Evolutionary conservation across 2,329 filamentous ascomycete genomes (phyloP).

Genomic region (Colletotrichum magnum): DNA sequence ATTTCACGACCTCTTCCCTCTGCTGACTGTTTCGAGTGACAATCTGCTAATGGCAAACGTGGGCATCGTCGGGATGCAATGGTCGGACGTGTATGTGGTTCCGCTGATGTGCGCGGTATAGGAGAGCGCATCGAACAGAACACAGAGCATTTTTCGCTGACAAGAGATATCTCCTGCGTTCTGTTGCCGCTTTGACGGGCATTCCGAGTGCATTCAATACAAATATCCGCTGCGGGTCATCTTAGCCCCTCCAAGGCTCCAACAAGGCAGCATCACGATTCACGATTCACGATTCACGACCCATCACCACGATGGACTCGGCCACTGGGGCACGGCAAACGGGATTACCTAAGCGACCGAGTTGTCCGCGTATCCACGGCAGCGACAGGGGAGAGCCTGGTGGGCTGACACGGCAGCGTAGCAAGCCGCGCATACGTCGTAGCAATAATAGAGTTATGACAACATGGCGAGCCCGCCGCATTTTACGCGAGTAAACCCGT

Average conservation of each 20-base stretch:
- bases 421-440: slow-evolving; percentile 33
- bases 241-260: slow-evolving; percentile 10
- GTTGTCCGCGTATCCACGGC: slow-evolving; percentile 30
- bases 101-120: no score
- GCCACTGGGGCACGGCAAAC: slow-evolving; percentile 15
- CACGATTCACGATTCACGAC: no score
- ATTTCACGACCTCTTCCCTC: not conserved
- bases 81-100: not conserved
- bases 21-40: not conserved
- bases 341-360: slow-evolving; percentile 35
- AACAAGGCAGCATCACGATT: slow-evolving; percentile 1
- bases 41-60: not conserved
- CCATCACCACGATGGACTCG: not conserved
- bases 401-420: slow-evolving; percentile 37
- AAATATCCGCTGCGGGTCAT: not conserved
- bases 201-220: no score
- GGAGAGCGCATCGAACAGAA: no score
- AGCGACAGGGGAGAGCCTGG: slow-evolving; percentile 29
- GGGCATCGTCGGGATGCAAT: slow-evolving; percentile 10
- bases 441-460: slow-evolving; percentile 32
- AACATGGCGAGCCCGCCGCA: slow-evolving; percentile 37
- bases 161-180: no score
- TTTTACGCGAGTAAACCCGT: slow-evolving; percentile 26
- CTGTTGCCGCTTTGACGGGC: no score
- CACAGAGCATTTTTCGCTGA: no score